These are phyloP conservation scores for Apostasia ramifera DNA, from an alignment of 106 monocot species.

Conservation along the genomic window DNA sequence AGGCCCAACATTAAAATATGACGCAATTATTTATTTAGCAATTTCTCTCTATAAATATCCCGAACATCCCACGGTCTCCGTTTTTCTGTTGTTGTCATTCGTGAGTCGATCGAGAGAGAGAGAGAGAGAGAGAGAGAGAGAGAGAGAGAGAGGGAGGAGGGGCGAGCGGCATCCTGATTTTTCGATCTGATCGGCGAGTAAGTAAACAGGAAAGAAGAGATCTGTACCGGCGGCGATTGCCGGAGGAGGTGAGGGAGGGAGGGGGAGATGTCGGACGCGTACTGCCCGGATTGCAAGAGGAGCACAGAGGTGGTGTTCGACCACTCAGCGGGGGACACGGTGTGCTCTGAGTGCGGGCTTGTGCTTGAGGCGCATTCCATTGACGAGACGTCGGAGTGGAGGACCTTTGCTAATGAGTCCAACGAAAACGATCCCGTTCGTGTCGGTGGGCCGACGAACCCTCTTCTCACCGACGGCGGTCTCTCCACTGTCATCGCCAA, in stretches of 20 bases:
- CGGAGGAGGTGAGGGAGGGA: background rate
- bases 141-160: background rate
- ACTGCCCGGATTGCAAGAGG: slow-evolving; percentile 25
- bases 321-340: slow-evolving; percentile 23
- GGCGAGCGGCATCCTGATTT: background rate
- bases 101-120: background rate
- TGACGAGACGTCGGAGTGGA: slow-evolving; percentile 28
- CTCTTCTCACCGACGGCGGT: slow-evolving; percentile 16
- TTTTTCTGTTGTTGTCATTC: too few relatives aligned
- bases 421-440: slow-evolving; percentile 20
- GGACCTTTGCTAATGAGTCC: slow-evolving; percentile 26
- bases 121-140: background rate
- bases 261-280: slow-evolving; percentile 11
- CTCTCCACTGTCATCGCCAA: slow-evolving; percentile 24
- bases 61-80: too few relatives aligned
- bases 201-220: background rate
- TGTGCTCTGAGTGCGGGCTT: slow-evolving; percentile 26
- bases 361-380: slow-evolving; percentile 27
- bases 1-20: too few relatives aligned
- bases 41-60: too few relatives aligned
- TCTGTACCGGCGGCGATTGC: background rate
- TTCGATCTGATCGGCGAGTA: background rate
- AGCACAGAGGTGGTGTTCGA: slow-evolving; percentile 25
- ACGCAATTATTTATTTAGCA: too few relatives aligned
- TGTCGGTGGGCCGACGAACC: slow-evolving; percentile 23